Evolutionary conservation across 371 early-diverging fungal species (phyloP).

Genomic region (Smittium culicis): DNA sequence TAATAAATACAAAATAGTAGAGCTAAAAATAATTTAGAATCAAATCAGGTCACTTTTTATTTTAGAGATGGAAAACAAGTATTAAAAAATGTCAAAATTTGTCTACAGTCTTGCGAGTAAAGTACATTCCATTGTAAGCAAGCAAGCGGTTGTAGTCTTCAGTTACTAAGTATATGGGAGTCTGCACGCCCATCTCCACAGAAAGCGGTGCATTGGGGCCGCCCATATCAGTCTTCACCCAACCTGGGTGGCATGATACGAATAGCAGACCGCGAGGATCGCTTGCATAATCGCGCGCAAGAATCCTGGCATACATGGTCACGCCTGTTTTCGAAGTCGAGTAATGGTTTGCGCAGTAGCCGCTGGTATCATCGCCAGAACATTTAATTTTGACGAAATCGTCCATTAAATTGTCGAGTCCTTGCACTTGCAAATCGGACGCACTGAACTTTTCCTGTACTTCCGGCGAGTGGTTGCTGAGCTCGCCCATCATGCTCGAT

Average conservation of each 20-base stretch:
- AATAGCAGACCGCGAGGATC: neutral
- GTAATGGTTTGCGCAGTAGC: neutral
- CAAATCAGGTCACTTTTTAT: no score
- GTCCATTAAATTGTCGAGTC: neutral
- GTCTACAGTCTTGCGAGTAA: neutral
- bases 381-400: neutral
- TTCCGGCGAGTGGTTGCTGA: neutral
- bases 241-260: neutral
- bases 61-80: no score
- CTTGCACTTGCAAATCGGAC: neutral
- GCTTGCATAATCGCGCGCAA: neutral
- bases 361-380: neutral
- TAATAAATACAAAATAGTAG: no score
- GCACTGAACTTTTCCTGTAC: neutral
- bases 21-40: no score
- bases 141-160: neutral
- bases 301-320: neutral
- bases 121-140: neutral
- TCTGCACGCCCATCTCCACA: neutral
- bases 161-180: neutral
- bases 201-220: neutral
- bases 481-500: neutral
- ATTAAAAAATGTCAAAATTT: no score
- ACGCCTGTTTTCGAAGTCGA: neutral
- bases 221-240: neutral